Percentiles rank a stretch among this genome's conserved stretches.
Conservation (phyloP, 257 asterid genomes). For the Agastache rugosa region DNA sequence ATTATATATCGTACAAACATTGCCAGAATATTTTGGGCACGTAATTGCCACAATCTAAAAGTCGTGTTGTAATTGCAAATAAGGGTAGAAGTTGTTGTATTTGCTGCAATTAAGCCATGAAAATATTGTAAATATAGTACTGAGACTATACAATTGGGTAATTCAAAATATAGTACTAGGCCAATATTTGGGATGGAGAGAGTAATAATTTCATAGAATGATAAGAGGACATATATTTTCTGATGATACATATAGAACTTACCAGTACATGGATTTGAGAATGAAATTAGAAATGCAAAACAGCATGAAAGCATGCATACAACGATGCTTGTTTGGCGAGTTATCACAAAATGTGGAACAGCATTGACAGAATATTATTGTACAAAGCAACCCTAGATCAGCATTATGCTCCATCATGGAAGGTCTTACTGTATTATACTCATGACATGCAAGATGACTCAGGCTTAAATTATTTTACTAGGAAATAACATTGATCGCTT, state of each 20-base stretch:
- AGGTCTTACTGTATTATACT: constrained; percentile 17
- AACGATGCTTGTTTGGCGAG: neutral
- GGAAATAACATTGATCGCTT: constrained; percentile 10
- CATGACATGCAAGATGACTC: constrained; percentile 23
- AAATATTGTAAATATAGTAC: neutral
- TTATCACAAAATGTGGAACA: constrained; percentile 17
- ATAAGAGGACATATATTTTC: constrained; percentile 13
- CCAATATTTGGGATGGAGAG: neutral
- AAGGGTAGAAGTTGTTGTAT: too few relatives aligned
- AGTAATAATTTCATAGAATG: neutral
- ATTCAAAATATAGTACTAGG: neutral
- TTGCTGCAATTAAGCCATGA: neutral
- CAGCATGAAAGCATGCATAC: neutral
- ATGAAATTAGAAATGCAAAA: neutral
- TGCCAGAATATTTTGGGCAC: too few relatives aligned
- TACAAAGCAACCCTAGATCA: constrained; percentile 10
- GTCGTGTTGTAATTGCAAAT: too few relatives aligned
- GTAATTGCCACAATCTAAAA: too few relatives aligned
- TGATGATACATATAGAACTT: constrained; percentile 17
- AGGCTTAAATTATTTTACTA: constrained; percentile 17
- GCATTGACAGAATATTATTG: neutral
- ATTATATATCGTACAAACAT: too few relatives aligned
- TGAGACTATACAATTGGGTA: neutral
- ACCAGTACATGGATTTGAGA: constrained; percentile 5
- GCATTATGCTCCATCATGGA: neutral